phyloP scores from a whole-genome alignment of 2,329 filamentous ascomycete species.

The Domatiomyces catenatus region DNA sequence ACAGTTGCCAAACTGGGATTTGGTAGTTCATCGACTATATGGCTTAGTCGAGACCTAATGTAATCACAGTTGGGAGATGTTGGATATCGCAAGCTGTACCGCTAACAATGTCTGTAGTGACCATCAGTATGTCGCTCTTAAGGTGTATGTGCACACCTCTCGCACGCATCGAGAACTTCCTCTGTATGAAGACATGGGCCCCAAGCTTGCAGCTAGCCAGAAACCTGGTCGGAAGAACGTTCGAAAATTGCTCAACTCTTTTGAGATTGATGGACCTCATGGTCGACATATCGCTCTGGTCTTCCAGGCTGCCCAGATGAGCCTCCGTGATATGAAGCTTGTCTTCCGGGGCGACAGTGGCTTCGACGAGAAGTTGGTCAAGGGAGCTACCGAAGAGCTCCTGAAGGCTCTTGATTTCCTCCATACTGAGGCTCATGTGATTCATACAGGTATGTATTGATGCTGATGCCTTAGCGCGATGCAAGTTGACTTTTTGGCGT shows the following conservation, averaged over 20 bases:
- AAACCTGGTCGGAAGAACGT: slow-evolving; percentile 21
- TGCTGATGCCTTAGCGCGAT: slow-evolving; percentile 14
- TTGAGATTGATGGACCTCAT: slow-evolving; percentile 19
- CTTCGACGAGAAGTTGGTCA: slow-evolving; percentile 16
- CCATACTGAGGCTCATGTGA: slow-evolving; percentile 15
- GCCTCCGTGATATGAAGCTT: slow-evolving; percentile 11
- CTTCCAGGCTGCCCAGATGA: slow-evolving; percentile 14
- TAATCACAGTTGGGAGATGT: background rate
- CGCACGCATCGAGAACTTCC: background rate
- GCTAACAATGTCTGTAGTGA: background rate
- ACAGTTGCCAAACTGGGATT: background rate
- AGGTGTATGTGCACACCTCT: background rate
- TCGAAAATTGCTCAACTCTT: slow-evolving; percentile 21
- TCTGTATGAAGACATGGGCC: background rate
- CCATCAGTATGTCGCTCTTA: background rate
- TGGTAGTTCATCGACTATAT: background rate
- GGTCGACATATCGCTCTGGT: slow-evolving; percentile 24
- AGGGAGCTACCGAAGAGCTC: slow-evolving; percentile 5
- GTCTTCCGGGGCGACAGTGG: slow-evolving; percentile 7
- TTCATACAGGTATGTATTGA: slow-evolving; percentile 15
- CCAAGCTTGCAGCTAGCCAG: background rate
- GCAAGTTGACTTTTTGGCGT: background rate
- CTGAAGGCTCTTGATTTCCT: slow-evolving; percentile 19
- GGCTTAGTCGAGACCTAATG: background rate
- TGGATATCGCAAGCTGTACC: too few species aligned